A percentile compares a stretch with the other conserved stretches of the same genome.
Conservation (phyloP, 2,329 filamentous ascomycete species). For the Chrysoporthe cubensis region DNA sequence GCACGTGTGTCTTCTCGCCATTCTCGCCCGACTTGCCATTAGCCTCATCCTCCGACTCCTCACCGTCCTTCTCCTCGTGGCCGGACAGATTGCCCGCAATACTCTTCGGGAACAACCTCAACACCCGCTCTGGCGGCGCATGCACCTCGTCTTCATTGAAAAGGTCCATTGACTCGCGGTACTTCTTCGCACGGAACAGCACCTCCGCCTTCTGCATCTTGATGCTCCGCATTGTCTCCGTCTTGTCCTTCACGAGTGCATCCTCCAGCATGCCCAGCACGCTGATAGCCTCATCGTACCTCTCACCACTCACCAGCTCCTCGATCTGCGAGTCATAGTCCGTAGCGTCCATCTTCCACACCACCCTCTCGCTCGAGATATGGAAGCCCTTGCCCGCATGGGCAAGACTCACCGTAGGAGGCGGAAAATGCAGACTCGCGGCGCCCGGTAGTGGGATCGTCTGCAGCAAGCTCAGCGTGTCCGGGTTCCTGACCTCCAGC, state of each 20-base stretch:
- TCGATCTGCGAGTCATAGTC: constrained; percentile 90
- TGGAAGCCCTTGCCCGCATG: constrained; percentile 96
- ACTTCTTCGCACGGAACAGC: constrained; percentile 82
- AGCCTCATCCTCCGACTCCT: constrained; percentile 37
- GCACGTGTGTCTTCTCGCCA: constrained; percentile 36
- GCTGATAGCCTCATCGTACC: constrained; percentile 91
- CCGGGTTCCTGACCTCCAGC: constrained; percentile 89
- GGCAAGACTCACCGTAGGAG: constrained; percentile 89
- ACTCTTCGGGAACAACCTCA: constrained; percentile 78
- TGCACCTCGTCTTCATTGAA: constrained; percentile 84
- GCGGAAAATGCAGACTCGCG: constrained; percentile 84
- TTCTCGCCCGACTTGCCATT: constrained; percentile 34
- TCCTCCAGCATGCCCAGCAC: constrained; percentile 89
- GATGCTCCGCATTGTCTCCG: constrained; percentile 77
- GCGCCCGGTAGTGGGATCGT: constrained; percentile 81
- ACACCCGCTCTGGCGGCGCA: constrained; percentile 85
- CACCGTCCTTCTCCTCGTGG: constrained; percentile 42
- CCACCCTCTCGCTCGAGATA: constrained; percentile 84
- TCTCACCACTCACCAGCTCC: constrained; percentile 72
- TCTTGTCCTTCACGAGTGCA: constrained; percentile 83
- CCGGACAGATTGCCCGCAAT: constrained; percentile 83
- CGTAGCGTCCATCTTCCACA: constrained; percentile 95
- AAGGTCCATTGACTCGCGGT: constrained; percentile 82
- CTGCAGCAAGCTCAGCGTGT: constrained; percentile 88
- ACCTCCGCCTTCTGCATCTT: constrained; percentile 90